Evolutionary conservation across 768 basidiomycete genomes (phyloP).

Genomic region (Tulasnella sp.): DNA sequence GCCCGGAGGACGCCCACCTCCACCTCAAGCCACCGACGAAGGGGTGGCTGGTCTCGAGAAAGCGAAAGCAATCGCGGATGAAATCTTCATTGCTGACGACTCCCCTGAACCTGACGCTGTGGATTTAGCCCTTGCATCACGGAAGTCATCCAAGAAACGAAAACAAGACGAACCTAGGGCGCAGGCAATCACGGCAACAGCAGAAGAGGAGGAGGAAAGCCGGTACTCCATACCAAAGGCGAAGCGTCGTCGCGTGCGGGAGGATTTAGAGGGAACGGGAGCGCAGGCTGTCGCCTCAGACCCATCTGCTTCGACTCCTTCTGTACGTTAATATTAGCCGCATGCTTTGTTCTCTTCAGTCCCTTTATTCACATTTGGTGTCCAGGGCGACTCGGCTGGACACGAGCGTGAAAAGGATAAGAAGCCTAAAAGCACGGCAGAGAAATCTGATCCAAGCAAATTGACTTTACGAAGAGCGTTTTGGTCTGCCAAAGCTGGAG

Average conservation of each 20-base stretch:
- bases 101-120: not conserved
- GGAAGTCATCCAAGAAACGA: not conserved
- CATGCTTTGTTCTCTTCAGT: not conserved
- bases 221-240: not conserved
- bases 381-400: not conserved
- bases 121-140: not conserved
- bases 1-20: not conserved
- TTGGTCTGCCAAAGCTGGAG: constrained; percentile 9
- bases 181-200: not conserved
- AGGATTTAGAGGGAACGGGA: not conserved
- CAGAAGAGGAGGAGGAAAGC: not conserved
- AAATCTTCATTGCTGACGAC: not conserved
- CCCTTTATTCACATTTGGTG: not conserved
- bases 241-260: not conserved
- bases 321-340: not conserved
- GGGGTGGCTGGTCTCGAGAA: not conserved
- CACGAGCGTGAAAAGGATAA: not conserved
- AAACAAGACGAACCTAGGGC: not conserved
- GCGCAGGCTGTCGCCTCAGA: not conserved
- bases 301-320: not conserved
- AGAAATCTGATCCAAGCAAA: not conserved
- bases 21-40: not conserved
- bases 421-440: not conserved
- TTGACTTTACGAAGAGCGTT: not conserved
- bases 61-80: not conserved